Evolutionary conservation across 495 filamentous ascomycete species (phyloP), one percentile per base, ranked within the genome.

Genomic region (Aspergillus taichungensis): DNA sequence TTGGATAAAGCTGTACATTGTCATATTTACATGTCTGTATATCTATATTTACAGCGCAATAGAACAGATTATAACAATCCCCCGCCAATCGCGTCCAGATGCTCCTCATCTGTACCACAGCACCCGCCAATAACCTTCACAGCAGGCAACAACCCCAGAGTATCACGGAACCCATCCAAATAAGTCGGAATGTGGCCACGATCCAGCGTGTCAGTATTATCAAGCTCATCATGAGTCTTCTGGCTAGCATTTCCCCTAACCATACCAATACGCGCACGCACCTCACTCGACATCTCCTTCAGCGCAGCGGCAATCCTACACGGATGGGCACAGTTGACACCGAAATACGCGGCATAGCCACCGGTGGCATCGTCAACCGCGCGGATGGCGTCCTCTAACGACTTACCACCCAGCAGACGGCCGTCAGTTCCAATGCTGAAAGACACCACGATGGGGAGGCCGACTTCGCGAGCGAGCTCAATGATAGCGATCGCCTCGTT

Each of bases 21-120:
- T 24, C 18, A 24, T 24, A 24, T 24, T 1, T 24, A 24, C 18
- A 24, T 24, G 18, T 24, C 18, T 24, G 4, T 24, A 24, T 4
- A 24, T 24, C 4, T 24, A 24, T 24, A 24, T 24, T 24, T 24
- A 24, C 18, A 24, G 18, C 18, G 18, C 18, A 4, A 24, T 24
- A 24, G 18, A 24, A 4, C 18, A 24, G 18, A 2, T 24, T 24
- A 24, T 24, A 24, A 24, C 18, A 24, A 24, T 4, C 18, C 18
- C 18, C 18, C 18, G 4, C 18, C 42, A 44, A 44, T 44, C 8
- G 42, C 42, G 7, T 9, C 34, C 14, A 44, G 18, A 35, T 44
- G 42, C 18, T 44, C 42, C 42, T 44, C 42, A 13, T 44, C 42
- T 10, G 42, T 44, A 6, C 42, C 42, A 44, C 42, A 44, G 6